Base-by-base conservation (phyloP, 345 rosid species). In the Gossypium sturtianum region DNA sequence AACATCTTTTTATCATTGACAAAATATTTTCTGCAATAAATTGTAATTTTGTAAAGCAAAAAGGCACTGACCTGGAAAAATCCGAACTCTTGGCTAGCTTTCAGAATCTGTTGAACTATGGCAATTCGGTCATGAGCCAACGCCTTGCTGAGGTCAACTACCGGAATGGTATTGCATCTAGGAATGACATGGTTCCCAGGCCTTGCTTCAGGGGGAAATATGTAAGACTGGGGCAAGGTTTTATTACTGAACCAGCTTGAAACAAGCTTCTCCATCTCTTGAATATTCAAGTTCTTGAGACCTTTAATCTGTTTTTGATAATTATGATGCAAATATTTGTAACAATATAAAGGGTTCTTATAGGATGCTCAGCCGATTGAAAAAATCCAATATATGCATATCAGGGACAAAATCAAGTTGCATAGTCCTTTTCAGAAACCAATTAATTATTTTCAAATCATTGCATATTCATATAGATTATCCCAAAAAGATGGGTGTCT, bases 151-250 rank as follows among this genome's bases (percentile, higher is more conserved):
- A 69, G 72, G 10, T 69, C 72, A 17, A 69, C 20, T 1, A 69
- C 72, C 0, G 25, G 72, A 17, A 69, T 51, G 45, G 59, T 51
- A 27, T 27, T 49, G 59, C 23, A 49, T 2, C 73, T 34, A 9
- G 73, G 73, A 51, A 69, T 10, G 2, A 17, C 5, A 2, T 9
- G 25, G 25, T 52, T 51, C 16, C 84, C 84, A 1, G 79, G 84
- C 10, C 81, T 75, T 23, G 25, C 68, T 13, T 78, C 79, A 9
- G 84, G 81, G 54, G 84, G 84, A 66, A 81, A 66, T 16, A 81
- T 78, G n/a, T 75, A 78, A 29, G 72, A 70, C 9, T 82, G 60
- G 2, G 82, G 84, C 77, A 75, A 25, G 29, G 68, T 9, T 25
- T 73, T 16, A 29, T 56, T 48, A 15, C 56, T 48, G 19, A 4